Evolutionary conservation across 78 protist species (phyloP), one percentile per base, ranked within the genome.

Genomic region (Dictyostelium capitatum): DNA sequence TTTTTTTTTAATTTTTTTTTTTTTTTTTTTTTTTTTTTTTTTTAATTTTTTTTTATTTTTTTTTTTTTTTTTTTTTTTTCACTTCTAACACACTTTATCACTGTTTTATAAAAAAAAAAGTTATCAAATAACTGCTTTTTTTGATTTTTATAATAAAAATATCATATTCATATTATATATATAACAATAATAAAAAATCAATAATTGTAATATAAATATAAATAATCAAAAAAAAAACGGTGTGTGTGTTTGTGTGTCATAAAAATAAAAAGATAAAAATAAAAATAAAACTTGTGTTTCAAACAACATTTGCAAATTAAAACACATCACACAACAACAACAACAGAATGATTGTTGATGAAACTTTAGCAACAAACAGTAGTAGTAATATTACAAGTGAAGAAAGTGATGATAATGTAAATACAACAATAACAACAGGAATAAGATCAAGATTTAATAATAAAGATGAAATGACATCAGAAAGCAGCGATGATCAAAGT

Each of bases 401-500:
- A 67, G 75, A 67, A 32, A 17, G 48, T 32, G 48, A 67, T 11
- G 75, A 32, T 67, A 67, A 37, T 67, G 75, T 67, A 67, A 67
- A 67, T 67, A 73, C 53, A 37, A 46, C 30, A 19, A 69, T 41
- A 30, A 51, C 20, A 56, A 56, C 28, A 15, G 53, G 28, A 43
- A 43, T 67, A 32, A 67, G 75, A 67, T 67, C 47, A 67, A 67
- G 75, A 67, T 62, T 62, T 25, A 67, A 67, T 25, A 67, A 67
- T 30, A 67, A 32, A 15, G 48, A 67, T 25, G 75, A 67, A 12
- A 6, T 15, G 4, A 67, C 47, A 32, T 25, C 47, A 25, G 75
- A 67, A 32, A 67, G 75, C 17, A 67, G 75, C 20, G 75, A 67
- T 32, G 75, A 67, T 67, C 70, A 62, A 62, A 62, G 17, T 17